Evolutionary conservation across 176 grass and related monocot genomes (phyloP), one percentile per base, ranked within the genome.

Genomic region (Dactylis glomerata): DNA sequence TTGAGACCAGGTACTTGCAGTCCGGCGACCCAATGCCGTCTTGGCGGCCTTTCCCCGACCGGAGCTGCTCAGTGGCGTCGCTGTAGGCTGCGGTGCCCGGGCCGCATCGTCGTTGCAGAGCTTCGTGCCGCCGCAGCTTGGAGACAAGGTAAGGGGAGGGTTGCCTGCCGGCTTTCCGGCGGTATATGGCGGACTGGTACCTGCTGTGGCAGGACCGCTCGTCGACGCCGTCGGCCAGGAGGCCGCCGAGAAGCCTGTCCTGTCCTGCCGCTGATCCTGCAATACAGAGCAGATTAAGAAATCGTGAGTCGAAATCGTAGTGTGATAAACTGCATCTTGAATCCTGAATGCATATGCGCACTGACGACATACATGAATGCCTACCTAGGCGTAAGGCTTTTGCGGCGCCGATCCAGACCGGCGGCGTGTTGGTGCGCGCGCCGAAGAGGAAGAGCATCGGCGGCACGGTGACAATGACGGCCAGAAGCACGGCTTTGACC

Each of bases 1-100:
- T 91, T 77, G 83, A 93, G 17, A 93, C 86, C 1, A 91, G 14
- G 73, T 91, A 96, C 32, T 83, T 88, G 81, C 94, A 96, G 20
- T 89, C 88, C 14, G 32, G 28, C 22, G 73, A 76, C 15, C 8
- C 77, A 1, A 8, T 11, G 38, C 22, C 50, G 81, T 14, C 41
- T 81, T 22, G 5, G 71, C 2, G 20, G 20, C 40, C 83, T 66
- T 40, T 65, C 37, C 86, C 87, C 2, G 87, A 86, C 30, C 84
- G 80, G 3, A 97, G 85, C 1, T 81, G 79, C 44, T 81, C 79
- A 27, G 84, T 13, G 19, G 91, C 82, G 6, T 42, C 1, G 41
- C 23, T 24, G 86, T 97, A 93, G 22, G 85, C 58, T 1, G 7
- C 79, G 42, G 94, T 91, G 91, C 74, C 63, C 12, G 91, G 87